Base-by-base conservation (phyloP, 2,329 filamentous ascomycete species). In the Orbilia ellipsospora region DNA sequence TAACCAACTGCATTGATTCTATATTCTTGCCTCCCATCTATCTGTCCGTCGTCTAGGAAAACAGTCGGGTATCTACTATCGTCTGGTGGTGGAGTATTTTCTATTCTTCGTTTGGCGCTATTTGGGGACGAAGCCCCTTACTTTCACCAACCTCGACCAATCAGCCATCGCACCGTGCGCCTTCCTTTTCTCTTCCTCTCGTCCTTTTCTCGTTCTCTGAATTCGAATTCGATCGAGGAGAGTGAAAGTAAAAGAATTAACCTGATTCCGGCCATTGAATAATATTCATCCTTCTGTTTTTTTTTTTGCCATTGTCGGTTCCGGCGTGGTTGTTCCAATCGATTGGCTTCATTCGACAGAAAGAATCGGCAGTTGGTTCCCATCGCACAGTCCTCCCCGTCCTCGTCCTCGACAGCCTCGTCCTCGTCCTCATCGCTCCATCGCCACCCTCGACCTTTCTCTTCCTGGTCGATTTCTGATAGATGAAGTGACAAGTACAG, bases 71-170 rank as follows among this genome's bases (percentile, higher is more conserved):
- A 36, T 36, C 31, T 36, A 36, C 18, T 52, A 16, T 31, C 44
- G 48, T 18, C 13, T 18, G 36, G n/a, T 20, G 57, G 16, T 28
- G 55, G 26, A n/a, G 54, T 56, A n/a, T 18, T 28, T 54, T n/a
- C n/a, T 26, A 44, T 45, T 54, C 70, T 4, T 50, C 56, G 61
- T 74, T 74, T 67, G 70, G 70, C 63, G 70, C 63, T 68, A 63
- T 57, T 63, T 63, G 70, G 67, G 70, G 59, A 23, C 23, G 23
- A 13, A 74, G 70, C 70, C 70, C 70, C 70, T 74, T 74, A 74
- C 70, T 74, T 74, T 74, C 67, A 74, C 65, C 31, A 36, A 10
- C 31, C 31, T 36, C 31, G 31, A 36, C 31, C 31, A 36, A 36
- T 36, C 31, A 36, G 10, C 10, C 31, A 36, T 36, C 31, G 6